Percentiles rank a stretch among this genome's conserved stretches.
These are phyloP conservation scores for Ascoidea asiatica DNA, from an alignment of 805 yeast genomes.

Conservation along the genomic window DNA sequence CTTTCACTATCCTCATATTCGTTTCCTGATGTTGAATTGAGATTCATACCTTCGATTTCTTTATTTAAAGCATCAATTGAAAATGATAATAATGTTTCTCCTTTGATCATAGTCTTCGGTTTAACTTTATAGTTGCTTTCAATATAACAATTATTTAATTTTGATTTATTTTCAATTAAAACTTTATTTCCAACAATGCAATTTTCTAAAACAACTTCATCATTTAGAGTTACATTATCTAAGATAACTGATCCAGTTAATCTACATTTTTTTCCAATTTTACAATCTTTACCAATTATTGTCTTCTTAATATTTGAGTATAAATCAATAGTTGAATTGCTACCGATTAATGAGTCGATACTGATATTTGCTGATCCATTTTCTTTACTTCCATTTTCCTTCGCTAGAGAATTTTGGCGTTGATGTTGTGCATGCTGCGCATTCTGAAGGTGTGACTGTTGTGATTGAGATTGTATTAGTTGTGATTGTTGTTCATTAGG, in stretches of 20 bases:
- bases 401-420: conserved; percentile 11
- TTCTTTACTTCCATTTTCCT: conserved; percentile 23
- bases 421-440: conserved; percentile 14
- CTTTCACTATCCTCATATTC: too few species aligned
- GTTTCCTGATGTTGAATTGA: too few species aligned
- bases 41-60: too few species aligned
- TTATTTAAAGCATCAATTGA: too few species aligned
- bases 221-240: conserved; percentile 59
- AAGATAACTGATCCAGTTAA: conserved; percentile 76
- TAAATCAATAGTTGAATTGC: conserved; percentile 57
- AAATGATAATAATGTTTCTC: conserved; percentile 39
- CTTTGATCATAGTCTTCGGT: conserved; percentile 36
- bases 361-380: conserved; percentile 67
- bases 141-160: conserved; percentile 69
- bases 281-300: conserved; percentile 62
- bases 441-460: conserved; percentile 12
- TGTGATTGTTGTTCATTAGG: not conserved
- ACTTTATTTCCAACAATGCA: conserved; percentile 71
- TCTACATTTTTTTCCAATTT: conserved; percentile 75
- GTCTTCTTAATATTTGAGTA: conserved; percentile 78
- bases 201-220: conserved; percentile 67
- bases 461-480: not conserved
- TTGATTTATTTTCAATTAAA: conserved; percentile 47
- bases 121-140: conserved; percentile 68
- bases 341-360: conserved; percentile 72